A percentile compares a stretch with the other conserved stretches of the same genome.
phyloP scores from a whole-genome alignment of 257 asterid species.

The Ligustrum vulgare region DNA sequence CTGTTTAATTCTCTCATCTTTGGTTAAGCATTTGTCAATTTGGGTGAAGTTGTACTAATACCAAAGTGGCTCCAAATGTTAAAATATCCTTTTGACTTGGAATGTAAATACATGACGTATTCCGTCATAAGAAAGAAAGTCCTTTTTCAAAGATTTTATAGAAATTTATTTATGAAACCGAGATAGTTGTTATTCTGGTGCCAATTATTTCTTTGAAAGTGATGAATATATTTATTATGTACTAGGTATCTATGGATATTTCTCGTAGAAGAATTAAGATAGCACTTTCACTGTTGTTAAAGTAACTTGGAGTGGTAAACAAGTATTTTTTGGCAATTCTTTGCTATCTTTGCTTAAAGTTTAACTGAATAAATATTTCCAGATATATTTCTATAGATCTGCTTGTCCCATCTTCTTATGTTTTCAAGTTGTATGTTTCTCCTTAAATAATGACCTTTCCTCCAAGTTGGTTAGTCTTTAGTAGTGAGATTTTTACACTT shows the following conservation, averaged over 20 bases:
- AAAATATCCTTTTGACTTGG: background rate
- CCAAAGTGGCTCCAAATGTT: background rate
- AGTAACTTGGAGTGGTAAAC: background rate
- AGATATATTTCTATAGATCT: background rate
- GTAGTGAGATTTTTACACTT: background rate
- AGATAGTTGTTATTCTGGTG: background rate
- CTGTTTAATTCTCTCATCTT: background rate
- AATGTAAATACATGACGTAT: background rate
- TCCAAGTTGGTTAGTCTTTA: background rate
- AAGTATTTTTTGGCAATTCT: background rate
- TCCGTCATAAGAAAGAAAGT: too few species aligned
- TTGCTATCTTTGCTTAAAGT: background rate
- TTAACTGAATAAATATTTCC: background rate
- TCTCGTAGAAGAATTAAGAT: background rate
- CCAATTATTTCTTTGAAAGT: background rate
- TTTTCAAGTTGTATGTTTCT: background rate
- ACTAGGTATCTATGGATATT: background rate
- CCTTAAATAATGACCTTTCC: background rate
- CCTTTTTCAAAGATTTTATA: too few species aligned
- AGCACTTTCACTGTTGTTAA: background rate
- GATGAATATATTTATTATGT: background rate
- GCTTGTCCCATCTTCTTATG: background rate
- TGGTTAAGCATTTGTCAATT: constrained; percentile 4
- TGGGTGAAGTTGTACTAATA: background rate
- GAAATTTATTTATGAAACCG: too few species aligned